Evolutionary conservation across 768 basidiomycete genomes (phyloP), one percentile per base, ranked within the genome.

Genomic region (Neoboletus brunneissimus): DNA sequence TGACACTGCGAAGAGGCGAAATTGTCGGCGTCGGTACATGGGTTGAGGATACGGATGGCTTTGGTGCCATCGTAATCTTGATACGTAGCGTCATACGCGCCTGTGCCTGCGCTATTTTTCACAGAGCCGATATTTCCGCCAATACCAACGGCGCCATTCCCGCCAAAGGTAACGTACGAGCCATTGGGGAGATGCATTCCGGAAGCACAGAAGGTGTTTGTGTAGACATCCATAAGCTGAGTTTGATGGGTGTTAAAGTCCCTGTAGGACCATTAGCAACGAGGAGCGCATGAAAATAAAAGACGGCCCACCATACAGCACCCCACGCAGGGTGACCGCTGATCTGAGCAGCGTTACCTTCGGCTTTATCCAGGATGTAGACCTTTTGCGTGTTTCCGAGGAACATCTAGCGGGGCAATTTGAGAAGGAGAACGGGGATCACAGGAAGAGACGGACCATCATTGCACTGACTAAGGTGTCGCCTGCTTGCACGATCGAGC

Each of bases 331-430:
- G 78, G 72, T 91, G 90, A 1, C 82, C 83, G 56, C 80, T 76
- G 57, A 93, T 78, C 61, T 78, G 73, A 4, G 81, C 81, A 3
- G 78, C 77, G 67, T 94, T 94, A 32, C 82, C 83, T 67, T 94
- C 91, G 1, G 86, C 84, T 75, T 97, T 97, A 77, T 97, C 94
- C n/a, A 94, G 75, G 22, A 94, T 88, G 73, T 94, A 95, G 34
- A 95, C 88, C 69, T 85, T 91, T 62, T 91, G 76, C 8, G 80
- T 75, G 59, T 87, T 89, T 32, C 89, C 91, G 50, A 94, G 73
- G 70, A 94, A 91, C 82, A 89, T 84, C 89, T 88, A 66, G 62
- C 18, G 46, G n/a, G 40, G 22, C 20, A 8, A 29, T 52, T 50
- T 43, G 29, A 25, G 53, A 40, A 25, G 35, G 31, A 27, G 45